Percentiles rank a stretch among this genome's conserved stretches.
Conservation (phyloP, 192 early-diverging fungal species). For the Coemansia sp. region DNA sequence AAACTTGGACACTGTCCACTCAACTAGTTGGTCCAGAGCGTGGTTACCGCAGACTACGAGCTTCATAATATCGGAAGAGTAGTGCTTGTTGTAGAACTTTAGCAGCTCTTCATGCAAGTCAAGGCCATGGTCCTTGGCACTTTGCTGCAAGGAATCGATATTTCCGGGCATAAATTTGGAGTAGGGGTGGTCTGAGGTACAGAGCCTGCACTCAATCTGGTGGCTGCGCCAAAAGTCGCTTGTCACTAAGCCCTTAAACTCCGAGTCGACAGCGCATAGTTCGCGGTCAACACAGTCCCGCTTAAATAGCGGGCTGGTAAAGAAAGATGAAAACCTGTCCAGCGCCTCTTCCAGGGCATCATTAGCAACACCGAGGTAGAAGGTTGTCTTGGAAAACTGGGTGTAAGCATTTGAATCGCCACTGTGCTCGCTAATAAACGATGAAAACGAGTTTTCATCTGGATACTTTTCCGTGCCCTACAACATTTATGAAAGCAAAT, state of each 20-base stretch:
- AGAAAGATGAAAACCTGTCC: slow-evolving; percentile 77
- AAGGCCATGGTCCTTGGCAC: slow-evolving; percentile 49
- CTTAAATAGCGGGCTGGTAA: slow-evolving; percentile 80
- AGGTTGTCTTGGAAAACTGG: slow-evolving; percentile 3
- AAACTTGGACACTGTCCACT: slow-evolving; percentile 80
- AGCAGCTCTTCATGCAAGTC: slow-evolving; percentile 75
- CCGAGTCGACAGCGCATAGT: slow-evolving; percentile 87
- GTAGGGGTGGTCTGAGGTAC: slow-evolving; percentile 68
- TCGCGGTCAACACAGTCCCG: slow-evolving; percentile 80
- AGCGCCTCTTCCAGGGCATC: slow-evolving; percentile 58
- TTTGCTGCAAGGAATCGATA: slow-evolving; percentile 69
- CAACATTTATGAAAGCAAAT: neutral
- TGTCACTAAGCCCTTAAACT: slow-evolving; percentile 78
- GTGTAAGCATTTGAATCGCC: slow-evolving; percentile 31
- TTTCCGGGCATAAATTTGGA: slow-evolving; percentile 83
- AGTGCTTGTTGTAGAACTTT: slow-evolving; percentile 79
- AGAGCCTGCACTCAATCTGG: neutral
- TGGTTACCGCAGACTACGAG: slow-evolving; percentile 84
- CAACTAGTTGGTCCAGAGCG: slow-evolving; percentile 64
- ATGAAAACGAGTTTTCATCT: slow-evolving; percentile 60
- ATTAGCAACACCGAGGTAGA: slow-evolving; percentile 13
- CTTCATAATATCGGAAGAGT: slow-evolving; percentile 93
- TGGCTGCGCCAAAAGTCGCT: slow-evolving; percentile 45
- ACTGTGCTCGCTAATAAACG: slow-evolving; percentile 21
- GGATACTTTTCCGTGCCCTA: slow-evolving; percentile 69